These are phyloP conservation scores for Starmerella stigmatis DNA, from an alignment of 805 yeast genomes.

Conservation along the genomic window DNA sequence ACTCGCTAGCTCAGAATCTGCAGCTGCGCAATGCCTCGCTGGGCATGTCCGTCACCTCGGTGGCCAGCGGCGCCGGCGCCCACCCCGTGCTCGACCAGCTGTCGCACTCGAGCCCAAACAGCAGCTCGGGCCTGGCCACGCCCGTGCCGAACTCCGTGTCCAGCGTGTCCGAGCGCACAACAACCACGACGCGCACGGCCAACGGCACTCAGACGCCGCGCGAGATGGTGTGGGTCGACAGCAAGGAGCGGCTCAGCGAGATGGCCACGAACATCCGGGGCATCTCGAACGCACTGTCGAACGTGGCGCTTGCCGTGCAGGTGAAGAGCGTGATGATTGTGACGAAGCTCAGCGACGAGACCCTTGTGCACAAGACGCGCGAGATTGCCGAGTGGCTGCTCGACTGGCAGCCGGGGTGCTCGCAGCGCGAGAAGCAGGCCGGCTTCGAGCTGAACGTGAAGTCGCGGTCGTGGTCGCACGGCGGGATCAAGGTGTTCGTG, in stretches of 20 bases:
- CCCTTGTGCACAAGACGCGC: slow-evolving; percentile 19
- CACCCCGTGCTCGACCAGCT: neutral
- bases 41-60: neutral
- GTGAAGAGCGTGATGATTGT: slow-evolving; percentile 23
- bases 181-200: too few relatives aligned
- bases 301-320: slow-evolving; percentile 24
- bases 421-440: neutral
- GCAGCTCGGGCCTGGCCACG: neutral
- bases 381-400: slow-evolving; percentile 24
- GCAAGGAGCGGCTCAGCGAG: slow-evolving; percentile 26
- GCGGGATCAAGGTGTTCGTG: slow-evolving; percentile 48
- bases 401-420: slow-evolving; percentile 20
- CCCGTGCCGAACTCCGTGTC: slow-evolving; percentile 1
- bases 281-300: slow-evolving; percentile 24
- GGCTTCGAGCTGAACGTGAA: slow-evolving; percentile 10
- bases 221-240: slow-evolving; percentile 26
- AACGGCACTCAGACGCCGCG: slow-evolving; percentile 23
- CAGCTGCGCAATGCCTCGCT: slow-evolving; percentile 1
- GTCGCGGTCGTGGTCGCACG: slow-evolving; percentile 14
- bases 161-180: slow-evolving; percentile 12
- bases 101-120: neutral
- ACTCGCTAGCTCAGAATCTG: slow-evolving; percentile 20
- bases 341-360: slow-evolving; percentile 25
- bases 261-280: slow-evolving; percentile 28
- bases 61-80: too few relatives aligned